Base-by-base conservation (phyloP, 2,329 filamentous ascomycete genomes). In the Aspergillus aculeatus region DNA sequence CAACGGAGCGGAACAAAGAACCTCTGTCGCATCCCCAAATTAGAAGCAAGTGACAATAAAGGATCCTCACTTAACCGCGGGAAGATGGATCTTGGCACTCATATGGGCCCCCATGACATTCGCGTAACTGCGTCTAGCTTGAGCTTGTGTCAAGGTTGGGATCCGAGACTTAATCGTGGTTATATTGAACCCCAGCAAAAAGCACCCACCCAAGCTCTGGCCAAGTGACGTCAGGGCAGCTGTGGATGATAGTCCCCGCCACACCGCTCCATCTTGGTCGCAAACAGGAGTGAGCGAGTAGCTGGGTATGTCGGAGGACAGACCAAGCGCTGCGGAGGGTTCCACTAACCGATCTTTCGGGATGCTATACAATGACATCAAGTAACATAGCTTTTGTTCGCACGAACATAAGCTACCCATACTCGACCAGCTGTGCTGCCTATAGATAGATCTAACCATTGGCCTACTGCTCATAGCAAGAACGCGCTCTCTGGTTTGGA, bases 201-300 rank as follows among this genome's bases (percentile, higher is more conserved):
- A 3, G 38, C 32, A 54, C 24, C 9, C 19, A 26, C n/a, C 10
- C 41, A 57, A 65, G 59, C 60, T 51, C 51, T 54, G 56, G 56
- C 62, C 64, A 60, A 47, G 55, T 67, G 66, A 68, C 64, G 64
- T 68, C 66, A 68, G 57, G 10, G 9, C 23, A 57, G 44, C 44
- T 50, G n/a, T 29, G 50, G 16, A 35, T 24, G 29, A 49, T 5
- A 44, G 38, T 47, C 41, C 44, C 54, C 55, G 38, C 58, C 57
- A 62, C 63, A 66, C 65, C 65, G 65, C 65, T 64, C 56, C 48
- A 29, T 66, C 62, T 44, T 49, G 31, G 16, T 44, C 16, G n/a
- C 38, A 19, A 44, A 44, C 6, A 19, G 38, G n/a, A 35, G 5
- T 16, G 32, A 35, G 23, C 23, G 23, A 23, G 23, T 23, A 23